Evolutionary conservation across 495 filamentous ascomycete genomes (phyloP).

Genomic region (Pyrenopolyporus hunteri): DNA sequence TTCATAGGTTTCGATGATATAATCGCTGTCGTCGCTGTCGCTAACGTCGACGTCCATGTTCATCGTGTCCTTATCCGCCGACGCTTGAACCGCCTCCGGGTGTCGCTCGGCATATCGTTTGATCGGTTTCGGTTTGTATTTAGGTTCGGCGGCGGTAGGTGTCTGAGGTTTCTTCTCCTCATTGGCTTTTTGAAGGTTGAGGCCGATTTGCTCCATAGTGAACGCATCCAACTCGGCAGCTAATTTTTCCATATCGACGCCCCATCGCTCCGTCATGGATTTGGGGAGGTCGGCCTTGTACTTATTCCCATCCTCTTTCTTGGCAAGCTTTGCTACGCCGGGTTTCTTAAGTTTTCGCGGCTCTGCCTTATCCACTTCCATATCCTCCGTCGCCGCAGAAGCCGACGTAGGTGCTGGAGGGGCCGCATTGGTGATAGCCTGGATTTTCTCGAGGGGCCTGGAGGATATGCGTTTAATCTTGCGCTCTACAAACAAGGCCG

Average conservation of each 20-base stretch:
- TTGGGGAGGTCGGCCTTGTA: slow-evolving; percentile 48
- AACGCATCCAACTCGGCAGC: slow-evolving; percentile 57
- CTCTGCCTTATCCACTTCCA: slow-evolving; percentile 33
- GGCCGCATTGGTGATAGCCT: slow-evolving; percentile 16
- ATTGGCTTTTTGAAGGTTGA: slow-evolving; percentile 48
- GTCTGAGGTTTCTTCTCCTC: slow-evolving; percentile 37
- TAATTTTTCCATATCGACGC: slow-evolving; percentile 52
- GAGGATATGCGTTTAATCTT: slow-evolving; percentile 43
- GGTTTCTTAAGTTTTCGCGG: slow-evolving; percentile 41
- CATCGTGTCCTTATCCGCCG: slow-evolving; percentile 35
- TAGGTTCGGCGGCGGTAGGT: slow-evolving; percentile 22
- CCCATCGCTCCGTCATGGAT: slow-evolving; percentile 48
- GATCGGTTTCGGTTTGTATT: slow-evolving; percentile 55
- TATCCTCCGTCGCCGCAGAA: slow-evolving; percentile 10
- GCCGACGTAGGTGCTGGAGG: not conserved
- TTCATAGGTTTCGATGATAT: slow-evolving; percentile 60
- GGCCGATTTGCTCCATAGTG: slow-evolving; percentile 55
- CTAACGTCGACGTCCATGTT: slow-evolving; percentile 42
- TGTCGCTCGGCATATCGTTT: slow-evolving; percentile 57
- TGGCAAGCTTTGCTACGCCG: slow-evolving; percentile 31
- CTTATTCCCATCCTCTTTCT: slow-evolving; percentile 21
- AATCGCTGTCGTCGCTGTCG: slow-evolving; percentile 55
- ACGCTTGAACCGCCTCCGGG: slow-evolving; percentile 41
- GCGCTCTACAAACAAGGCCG: slow-evolving; percentile 58
- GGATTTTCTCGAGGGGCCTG: slow-evolving; percentile 26